phyloP scores from a whole-genome alignment of 2,329 filamentous ascomycete species.

The Aureobasidium sp. region DNA sequence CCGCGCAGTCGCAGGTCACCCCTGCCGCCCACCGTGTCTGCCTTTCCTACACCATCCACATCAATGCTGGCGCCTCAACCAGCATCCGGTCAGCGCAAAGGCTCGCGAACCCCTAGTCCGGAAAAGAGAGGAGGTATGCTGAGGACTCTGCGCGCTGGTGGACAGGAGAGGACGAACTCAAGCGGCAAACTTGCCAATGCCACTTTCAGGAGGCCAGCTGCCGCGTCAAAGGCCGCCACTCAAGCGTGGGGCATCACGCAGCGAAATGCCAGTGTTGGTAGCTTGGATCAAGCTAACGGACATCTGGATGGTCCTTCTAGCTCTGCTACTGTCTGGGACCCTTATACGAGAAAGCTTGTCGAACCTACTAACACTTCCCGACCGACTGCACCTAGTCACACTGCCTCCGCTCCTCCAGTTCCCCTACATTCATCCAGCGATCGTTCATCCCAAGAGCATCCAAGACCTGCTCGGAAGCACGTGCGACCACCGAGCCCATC shows the following conservation, averaged over 20 bases:
- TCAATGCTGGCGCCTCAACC: slow-evolving; percentile 30
- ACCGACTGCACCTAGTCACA: not conserved
- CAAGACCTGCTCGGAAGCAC: not conserved
- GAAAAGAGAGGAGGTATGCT: slow-evolving; percentile 55
- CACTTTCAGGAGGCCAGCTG: slow-evolving; percentile 42
- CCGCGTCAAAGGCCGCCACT: slow-evolving; percentile 56
- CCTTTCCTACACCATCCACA: slow-evolving; percentile 20
- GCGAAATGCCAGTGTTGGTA: slow-evolving; percentile 20
- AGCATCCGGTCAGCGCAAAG: slow-evolving; percentile 33
- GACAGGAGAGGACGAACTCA: slow-evolving; percentile 50
- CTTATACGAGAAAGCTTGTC: slow-evolving; percentile 28
- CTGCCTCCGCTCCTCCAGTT: slow-evolving; percentile 9
- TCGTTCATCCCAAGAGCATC: not conserved
- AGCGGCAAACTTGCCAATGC: slow-evolving; percentile 39
- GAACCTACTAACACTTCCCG: slow-evolving; percentile 14
- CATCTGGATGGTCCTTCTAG: slow-evolving; percentile 10
- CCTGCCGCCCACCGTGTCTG: not conserved
- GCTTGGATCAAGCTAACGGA: slow-evolving; percentile 16
- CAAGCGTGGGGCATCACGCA: slow-evolving; percentile 49
- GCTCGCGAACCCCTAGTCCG: slow-evolving; percentile 53
- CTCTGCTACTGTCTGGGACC: slow-evolving; percentile 26
- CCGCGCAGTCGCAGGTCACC: slow-evolving; percentile 7
- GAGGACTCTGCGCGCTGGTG: slow-evolving; percentile 44
- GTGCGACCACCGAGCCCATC: slow-evolving; percentile 23
- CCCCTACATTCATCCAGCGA: not conserved